phyloP scores from a whole-genome alignment of 2,329 filamentous ascomycete species.

The Whalleya microplaca region DNA sequence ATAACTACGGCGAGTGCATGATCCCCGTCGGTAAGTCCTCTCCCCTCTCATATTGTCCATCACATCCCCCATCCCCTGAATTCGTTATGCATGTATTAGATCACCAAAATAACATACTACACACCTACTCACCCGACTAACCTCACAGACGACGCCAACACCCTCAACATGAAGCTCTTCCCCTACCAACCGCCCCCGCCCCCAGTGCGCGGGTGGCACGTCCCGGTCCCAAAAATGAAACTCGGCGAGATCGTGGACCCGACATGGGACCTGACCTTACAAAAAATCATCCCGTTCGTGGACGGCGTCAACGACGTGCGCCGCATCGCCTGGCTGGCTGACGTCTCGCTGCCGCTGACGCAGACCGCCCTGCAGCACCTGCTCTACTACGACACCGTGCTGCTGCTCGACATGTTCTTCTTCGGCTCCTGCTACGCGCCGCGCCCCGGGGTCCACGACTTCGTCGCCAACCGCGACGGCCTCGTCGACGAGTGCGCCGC shows the following conservation, averaged over 20 bases:
- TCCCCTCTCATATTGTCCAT: neutral
- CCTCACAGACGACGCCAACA: slow-evolving; percentile 80
- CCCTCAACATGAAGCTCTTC: slow-evolving; percentile 95
- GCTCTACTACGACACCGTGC: slow-evolving; percentile 87
- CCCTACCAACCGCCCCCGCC: slow-evolving; percentile 78
- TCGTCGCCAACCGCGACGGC: slow-evolving; percentile 72
- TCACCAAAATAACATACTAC: neutral
- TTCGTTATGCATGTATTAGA: too few species aligned
- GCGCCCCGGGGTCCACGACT: slow-evolving; percentile 75
- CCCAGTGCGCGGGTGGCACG: slow-evolving; percentile 83
- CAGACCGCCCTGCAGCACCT: slow-evolving; percentile 87
- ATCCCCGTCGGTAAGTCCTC: slow-evolving; percentile 79
- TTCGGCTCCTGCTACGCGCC: slow-evolving; percentile 90
- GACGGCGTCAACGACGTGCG: slow-evolving; percentile 90
- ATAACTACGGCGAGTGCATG: slow-evolving; percentile 98
- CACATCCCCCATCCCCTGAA: neutral
- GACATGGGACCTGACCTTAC: slow-evolving; percentile 76
- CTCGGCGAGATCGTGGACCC: slow-evolving; percentile 66
- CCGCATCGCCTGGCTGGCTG: slow-evolving; percentile 81
- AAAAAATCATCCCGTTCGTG: slow-evolving; percentile 80
- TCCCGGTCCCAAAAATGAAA: slow-evolving; percentile 77
- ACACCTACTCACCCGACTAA: slow-evolving; percentile 16
- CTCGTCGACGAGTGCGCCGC: slow-evolving; percentile 86
- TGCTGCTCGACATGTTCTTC: slow-evolving; percentile 93
- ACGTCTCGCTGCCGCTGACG: slow-evolving; percentile 84